A percentile compares a stretch with the other conserved stretches of the same genome.
phyloP scores from a whole-genome alignment of 192 early-diverging fungal species.

The Funneliformis mosseae region DNA sequence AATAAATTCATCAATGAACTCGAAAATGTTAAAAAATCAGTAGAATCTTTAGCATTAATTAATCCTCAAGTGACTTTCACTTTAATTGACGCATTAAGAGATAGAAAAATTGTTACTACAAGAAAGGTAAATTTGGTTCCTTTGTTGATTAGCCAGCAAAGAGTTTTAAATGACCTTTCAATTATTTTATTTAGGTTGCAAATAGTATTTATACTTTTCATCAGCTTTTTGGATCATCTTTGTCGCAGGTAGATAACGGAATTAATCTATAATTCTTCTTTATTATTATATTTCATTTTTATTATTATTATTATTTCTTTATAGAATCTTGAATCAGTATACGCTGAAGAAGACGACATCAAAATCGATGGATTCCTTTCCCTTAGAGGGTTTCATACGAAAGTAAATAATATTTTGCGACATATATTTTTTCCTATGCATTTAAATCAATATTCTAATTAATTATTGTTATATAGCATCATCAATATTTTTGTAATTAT shows the following conservation, averaged over 20 bases:
- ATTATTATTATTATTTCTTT: neutral
- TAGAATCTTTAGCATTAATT: constrained; percentile 56
- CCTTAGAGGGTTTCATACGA: constrained; percentile 37
- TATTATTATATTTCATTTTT: neutral
- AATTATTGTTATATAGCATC: constrained; percentile 37
- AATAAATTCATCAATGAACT: constrained; percentile 43
- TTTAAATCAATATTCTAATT: constrained; percentile 1
- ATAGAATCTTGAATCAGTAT: constrained; percentile 26
- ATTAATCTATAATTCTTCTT: neutral
- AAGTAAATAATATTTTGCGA: constrained; percentile 35
- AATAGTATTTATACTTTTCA: constrained; percentile 45
- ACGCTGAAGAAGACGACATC: constrained; percentile 27
- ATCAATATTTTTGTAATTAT: constrained; percentile 59
- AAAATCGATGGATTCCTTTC: constrained; percentile 48
- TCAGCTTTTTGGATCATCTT: constrained; percentile 53
- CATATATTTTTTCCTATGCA: neutral
- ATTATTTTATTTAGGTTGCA: constrained; percentile 29
- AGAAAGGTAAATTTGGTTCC: constrained; percentile 31
- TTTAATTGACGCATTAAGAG: constrained; percentile 40
- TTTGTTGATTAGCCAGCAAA: neutral
- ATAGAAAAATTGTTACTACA: constrained; percentile 40
- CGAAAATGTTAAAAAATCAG: constrained; percentile 50
- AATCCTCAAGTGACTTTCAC: constrained; percentile 44
- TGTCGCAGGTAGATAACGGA: constrained; percentile 43
- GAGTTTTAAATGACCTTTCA: neutral